Conservation (phyloP, 2,329 filamentous ascomycete species). For the Pseudogymnoascus sp. region DNA sequence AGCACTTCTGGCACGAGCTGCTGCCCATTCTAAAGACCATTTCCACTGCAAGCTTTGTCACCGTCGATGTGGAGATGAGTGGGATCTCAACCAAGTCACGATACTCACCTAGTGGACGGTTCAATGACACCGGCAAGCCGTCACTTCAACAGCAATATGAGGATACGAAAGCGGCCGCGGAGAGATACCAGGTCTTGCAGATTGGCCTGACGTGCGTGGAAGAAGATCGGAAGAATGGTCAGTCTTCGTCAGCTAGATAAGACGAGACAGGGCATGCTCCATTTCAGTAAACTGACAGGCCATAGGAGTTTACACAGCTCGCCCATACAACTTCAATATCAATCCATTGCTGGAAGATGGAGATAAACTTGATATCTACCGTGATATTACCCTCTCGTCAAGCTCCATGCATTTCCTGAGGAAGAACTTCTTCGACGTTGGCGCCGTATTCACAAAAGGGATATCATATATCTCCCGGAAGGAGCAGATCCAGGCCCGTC, state of each 20-base stretch:
- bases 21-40: constrained; percentile 51
- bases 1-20: constrained; percentile 40
- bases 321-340: constrained; percentile 59
- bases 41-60: constrained; percentile 52
- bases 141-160: constrained; percentile 54
- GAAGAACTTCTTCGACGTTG: constrained; percentile 50
- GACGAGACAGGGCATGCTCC: constrained; percentile 1
- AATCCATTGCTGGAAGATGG: constrained; percentile 45
- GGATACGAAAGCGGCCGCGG: constrained; percentile 53
- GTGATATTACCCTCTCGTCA: constrained; percentile 42
- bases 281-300: constrained; percentile 10
- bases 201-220: constrained; percentile 59
- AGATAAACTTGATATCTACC: constrained; percentile 47
- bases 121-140: constrained; percentile 34
- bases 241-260: constrained; percentile 14
- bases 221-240: constrained; percentile 46
- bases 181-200: constrained; percentile 58
- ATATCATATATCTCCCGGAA: constrained; percentile 55
- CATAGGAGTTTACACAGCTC: constrained; percentile 46
- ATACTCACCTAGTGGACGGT: constrained; percentile 22
- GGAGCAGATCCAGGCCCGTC: constrained; percentile 44
- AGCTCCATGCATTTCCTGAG: constrained; percentile 54
- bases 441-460: constrained; percentile 47
- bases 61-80: constrained; percentile 61
- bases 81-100: constrained; percentile 44